Evolutionary conservation across 2,329 filamentous ascomycete genomes (phyloP).

Genomic region (Neonectria neomacrospora): DNA sequence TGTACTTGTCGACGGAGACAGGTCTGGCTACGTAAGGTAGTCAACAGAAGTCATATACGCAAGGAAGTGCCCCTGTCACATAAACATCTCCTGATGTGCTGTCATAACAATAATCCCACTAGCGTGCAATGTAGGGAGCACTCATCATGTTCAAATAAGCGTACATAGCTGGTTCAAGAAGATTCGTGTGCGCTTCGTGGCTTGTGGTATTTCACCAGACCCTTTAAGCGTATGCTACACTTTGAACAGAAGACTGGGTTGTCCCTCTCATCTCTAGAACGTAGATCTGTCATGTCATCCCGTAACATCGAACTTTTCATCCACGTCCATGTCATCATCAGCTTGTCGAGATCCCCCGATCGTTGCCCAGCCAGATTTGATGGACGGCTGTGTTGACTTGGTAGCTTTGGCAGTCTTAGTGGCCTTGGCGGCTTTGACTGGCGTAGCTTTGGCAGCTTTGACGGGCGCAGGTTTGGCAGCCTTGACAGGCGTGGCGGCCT

Average conservation of each 20-base stretch:
- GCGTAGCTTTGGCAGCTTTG: slow-evolving; percentile 8
- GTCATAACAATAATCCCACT: not conserved
- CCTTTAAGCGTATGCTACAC: slow-evolving; percentile 1
- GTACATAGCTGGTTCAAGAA: not conserved
- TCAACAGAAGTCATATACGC: not conserved
- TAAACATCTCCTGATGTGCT: not conserved
- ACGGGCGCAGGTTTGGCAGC: slow-evolving; percentile 1
- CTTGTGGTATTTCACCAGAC: not conserved
- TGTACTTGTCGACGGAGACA: not conserved
- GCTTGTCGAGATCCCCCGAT: slow-evolving; percentile 39
- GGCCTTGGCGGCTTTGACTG: not conserved
- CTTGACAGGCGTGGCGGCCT: slow-evolving; percentile 8
- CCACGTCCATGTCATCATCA: slow-evolving; percentile 47
- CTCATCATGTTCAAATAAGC: not conserved
- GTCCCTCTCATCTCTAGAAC: not conserved
- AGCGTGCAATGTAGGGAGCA: not conserved
- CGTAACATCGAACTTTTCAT: slow-evolving; percentile 50
- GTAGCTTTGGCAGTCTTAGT: slow-evolving; percentile 2
- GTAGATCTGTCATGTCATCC: slow-evolving; percentile 33
- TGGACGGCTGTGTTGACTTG: slow-evolving; percentile 27
- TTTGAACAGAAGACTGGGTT: not conserved
- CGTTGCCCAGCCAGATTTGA: slow-evolving; percentile 49
- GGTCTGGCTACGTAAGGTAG: not conserved
- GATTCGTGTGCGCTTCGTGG: not conserved
- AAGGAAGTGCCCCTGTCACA: not conserved